Evolutionary conservation across 768 basidiomycete species (phyloP), one percentile per base, ranked within the genome.

Genomic region (Tricholoma sp.): DNA sequence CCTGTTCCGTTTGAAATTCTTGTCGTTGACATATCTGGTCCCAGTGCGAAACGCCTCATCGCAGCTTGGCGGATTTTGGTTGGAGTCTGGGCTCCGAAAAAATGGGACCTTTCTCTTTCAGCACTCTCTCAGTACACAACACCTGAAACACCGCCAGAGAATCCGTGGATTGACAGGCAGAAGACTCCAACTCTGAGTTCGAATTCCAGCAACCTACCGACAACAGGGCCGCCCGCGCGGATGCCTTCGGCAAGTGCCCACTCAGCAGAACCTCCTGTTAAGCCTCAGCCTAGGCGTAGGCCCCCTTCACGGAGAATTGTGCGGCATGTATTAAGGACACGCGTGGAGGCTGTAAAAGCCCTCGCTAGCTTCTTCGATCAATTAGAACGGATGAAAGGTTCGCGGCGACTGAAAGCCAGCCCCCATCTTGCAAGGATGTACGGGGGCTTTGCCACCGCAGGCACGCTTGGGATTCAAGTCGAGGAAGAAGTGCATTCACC

Each of bases 51-150:
- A 72, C 90, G 89, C 41, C 80, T 96, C 50, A 79, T 89, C 16
- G 91, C 95, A 5, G 86, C 94, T n/a, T 99, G 96, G 94, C 86
- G 93, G 54, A 85, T 97, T n/a, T 81, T 99, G 12, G 83, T 98
- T 61, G 97, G 95, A 6, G 84, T 98, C 11, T 98, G 97, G 97
- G 80, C 82, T 0, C 94, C 95, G 5, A 85, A 83, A 68, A 76
- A 74, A 46, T 91, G 87, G 85, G 95, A 97, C 61, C 76, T 95
- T 45, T 82, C 91, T 4, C 69, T 89, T 22, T 67, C 82, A n/a
- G 84, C 88, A 3, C 79, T 96, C 52, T 77, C 84, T 12, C 85
- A 82, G 56, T 92, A 91, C 67, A 89, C 82, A 7, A 83, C 79
- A 14, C 88, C 89, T 3, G 71, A 71, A 16, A 74, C 76, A 10